These are phyloP conservation scores for Blastomyces gilchristii DNA, from an alignment of 2,329 filamentous ascomycete species.

Conservation along the genomic window DNA sequence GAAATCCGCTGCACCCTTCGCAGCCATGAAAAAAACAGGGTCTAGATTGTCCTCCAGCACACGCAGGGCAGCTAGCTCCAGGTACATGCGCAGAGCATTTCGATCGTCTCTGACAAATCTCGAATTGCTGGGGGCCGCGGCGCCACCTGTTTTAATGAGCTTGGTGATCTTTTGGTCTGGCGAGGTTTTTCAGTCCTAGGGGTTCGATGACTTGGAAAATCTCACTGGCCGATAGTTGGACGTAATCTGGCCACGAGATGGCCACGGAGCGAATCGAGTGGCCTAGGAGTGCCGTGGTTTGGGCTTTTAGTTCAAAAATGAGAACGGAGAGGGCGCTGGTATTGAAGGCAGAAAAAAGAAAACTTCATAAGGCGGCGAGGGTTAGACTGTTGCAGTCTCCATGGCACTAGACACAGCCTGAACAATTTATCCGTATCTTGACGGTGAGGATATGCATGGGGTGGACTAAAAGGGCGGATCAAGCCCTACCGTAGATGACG, in stretches of 20 bases:
- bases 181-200: background rate
- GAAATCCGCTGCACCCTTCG: constrained; percentile 1
- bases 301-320: background rate
- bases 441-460: too few species aligned
- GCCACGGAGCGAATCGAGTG: background rate
- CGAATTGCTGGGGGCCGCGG: background rate
- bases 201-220: background rate
- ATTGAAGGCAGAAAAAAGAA: background rate
- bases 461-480: too few species aligned
- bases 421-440: too few species aligned
- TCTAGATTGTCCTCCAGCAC: background rate
- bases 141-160: background rate
- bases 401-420: too few species aligned
- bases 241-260: background rate
- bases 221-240: background rate
- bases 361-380: background rate
- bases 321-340: background rate
- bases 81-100: background rate
- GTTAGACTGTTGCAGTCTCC: too few species aligned
- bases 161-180: background rate
- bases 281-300: background rate
- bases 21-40: background rate
- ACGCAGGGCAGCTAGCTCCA: background rate
- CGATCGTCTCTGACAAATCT: background rate
- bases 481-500: background rate